Base-by-base conservation (phyloP, 768 basidiomycete genomes). In the Calocera cornea region DNA sequence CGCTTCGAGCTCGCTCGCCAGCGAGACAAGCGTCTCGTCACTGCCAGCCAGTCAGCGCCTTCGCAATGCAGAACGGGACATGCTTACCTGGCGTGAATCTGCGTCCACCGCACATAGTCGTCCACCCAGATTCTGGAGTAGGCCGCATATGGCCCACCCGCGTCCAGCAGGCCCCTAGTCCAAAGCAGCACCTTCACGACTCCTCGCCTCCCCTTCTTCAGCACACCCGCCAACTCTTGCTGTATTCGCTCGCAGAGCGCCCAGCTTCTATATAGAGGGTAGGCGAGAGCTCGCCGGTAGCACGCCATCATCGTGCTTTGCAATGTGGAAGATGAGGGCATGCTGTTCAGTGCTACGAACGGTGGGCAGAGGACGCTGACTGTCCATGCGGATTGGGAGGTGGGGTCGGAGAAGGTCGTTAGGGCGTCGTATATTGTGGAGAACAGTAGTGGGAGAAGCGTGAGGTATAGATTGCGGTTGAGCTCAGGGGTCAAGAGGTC, bases 371-470 rank as follows among this genome's bases (percentile, higher is more conserved):
- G 80, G 34, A 78, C 80, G 70, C 85, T 82, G 65, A 94, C 81
- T 1, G 92, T 94, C 91, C 91, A 94, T 16, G 89, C 87, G 74
- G 91, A 92, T 76, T 94, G 92, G 7, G 89, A 82, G 1, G 88
- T 91, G n/a, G 90, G 84, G 69, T 94, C 91, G 63, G 81, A 80
- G 69, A 87, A 85, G 0, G 86, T 90, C 2, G 87, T 90, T 41
- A 90, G 86, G 64, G 83, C 80, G 69, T 94, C 91, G 74, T 94
- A 94, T 2, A 85, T 83, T 72, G 87, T 87, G n/a, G 89, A 81
- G 76, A 91, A 91, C 22, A 94, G 81, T 10, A 94, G 72, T 5
- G 86, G 84, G 67, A 87, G 73, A 36, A 92, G 80, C 0, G 86
- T 86, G 65, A 89, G 78, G 75, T 91, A 88, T 33, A 92, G 80